Evolutionary conservation across 139 green algal genomes (phyloP).

Genomic region (Chlorella sp.): DNA sequence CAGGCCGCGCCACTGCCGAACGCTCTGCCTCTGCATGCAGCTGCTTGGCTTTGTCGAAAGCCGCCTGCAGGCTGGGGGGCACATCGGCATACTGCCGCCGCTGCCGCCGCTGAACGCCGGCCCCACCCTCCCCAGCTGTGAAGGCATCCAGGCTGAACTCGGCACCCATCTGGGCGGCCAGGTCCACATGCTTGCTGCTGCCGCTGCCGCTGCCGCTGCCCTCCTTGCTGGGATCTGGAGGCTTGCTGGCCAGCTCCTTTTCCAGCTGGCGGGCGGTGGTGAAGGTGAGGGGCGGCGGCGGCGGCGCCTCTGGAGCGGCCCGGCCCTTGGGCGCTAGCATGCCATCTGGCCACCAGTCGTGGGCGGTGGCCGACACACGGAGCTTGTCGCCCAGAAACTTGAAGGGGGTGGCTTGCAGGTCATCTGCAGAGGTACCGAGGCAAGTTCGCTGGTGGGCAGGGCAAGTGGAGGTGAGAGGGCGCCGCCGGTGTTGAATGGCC

Average conservation of each 20-base stretch:
- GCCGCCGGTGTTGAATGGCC: too few species aligned
- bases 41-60: background rate
- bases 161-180: background rate
- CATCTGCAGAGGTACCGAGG: slow-evolving; percentile 15
- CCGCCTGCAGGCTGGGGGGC: slow-evolving; percentile 5
- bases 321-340: background rate
- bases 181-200: background rate
- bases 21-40: background rate
- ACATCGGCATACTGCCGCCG: background rate
- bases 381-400: background rate
- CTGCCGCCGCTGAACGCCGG: background rate
- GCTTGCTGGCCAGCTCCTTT: background rate
- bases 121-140: background rate
- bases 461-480: too few species aligned
- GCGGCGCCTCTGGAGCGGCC: background rate
- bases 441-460: too few species aligned
- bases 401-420: slow-evolving; percentile 16
- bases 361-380: background rate
- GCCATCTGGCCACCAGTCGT: slow-evolving; percentile 33
- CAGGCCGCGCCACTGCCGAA: background rate
- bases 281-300: background rate
- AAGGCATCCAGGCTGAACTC: background rate
- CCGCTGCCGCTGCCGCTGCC: background rate
- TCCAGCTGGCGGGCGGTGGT: slow-evolving; percentile 7
- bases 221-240: background rate